phyloP scores from a whole-genome alignment of 495 filamentous ascomycete species.

The Xylaria grammica region DNA sequence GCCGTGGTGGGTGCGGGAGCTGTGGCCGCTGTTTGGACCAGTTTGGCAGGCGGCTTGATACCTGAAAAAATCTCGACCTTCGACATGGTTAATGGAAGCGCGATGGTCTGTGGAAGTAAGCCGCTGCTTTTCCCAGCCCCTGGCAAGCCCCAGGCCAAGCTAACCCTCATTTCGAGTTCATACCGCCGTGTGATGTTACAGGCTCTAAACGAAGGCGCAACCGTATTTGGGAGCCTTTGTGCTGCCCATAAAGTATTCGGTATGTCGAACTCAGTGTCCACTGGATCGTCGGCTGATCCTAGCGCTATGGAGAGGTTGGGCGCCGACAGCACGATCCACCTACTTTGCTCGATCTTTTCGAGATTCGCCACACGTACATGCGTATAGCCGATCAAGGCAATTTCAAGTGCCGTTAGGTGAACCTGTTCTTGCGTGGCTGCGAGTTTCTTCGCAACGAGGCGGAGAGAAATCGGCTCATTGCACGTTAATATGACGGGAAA shows the following conservation, averaged over 20 bases:
- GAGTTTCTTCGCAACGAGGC: conserved; percentile 75
- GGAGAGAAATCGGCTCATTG: conserved; percentile 80
- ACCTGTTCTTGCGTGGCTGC: conserved; percentile 61
- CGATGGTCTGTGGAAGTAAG: conserved; percentile 63
- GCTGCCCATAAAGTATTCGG: conserved; percentile 71
- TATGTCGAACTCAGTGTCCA: conserved; percentile 68
- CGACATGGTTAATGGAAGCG: conserved; percentile 77
- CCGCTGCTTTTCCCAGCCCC: conserved; percentile 19
- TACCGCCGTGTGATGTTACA: conserved; percentile 87
- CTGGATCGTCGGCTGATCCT: conserved; percentile 59
- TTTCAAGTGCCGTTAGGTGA: conserved; percentile 77
- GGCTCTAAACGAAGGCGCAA: conserved; percentile 83
- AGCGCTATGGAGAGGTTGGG: conserved; percentile 70
- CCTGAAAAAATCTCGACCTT: conserved; percentile 83
- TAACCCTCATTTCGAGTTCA: conserved; percentile 79
- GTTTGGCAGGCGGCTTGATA: conserved; percentile 77
- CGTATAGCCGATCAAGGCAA: conserved; percentile 81
- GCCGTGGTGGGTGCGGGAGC: conserved; percentile 9
- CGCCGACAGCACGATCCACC: conserved; percentile 71
- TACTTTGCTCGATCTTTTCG: conserved; percentile 63
- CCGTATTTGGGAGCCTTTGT: conserved; percentile 74
- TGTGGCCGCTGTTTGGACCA: conserved; percentile 60
- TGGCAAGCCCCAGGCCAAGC: conserved; percentile 62
- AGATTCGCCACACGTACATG: conserved; percentile 76
- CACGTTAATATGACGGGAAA: conserved; percentile 90